phyloP scores from a whole-genome alignment of 495 filamentous ascomycete genomes.

The Tricharina praecox region DNA sequence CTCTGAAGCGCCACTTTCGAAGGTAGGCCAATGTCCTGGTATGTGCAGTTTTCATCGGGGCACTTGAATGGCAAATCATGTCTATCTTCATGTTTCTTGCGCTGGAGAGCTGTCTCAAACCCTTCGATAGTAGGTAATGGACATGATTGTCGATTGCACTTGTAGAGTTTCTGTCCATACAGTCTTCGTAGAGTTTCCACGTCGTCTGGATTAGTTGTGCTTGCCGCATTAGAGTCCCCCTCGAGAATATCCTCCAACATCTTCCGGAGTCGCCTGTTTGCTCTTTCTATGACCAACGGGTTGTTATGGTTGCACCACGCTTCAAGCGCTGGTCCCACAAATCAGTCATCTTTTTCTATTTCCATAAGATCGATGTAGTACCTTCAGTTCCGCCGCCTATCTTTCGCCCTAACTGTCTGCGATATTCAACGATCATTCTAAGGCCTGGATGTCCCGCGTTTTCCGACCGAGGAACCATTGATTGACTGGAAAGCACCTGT shows the following conservation, averaged over 20 bases:
- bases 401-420: background rate
- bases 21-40: background rate
- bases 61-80: background rate
- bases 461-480: background rate
- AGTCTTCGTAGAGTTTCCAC: constrained; percentile 3
- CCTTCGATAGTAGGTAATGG: constrained; percentile 3
- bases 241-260: background rate
- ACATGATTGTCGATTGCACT: constrained; percentile 7
- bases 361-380: too few species aligned
- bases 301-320: background rate
- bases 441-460: background rate
- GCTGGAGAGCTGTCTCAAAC: background rate
- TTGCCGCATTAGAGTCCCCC: constrained; percentile 5
- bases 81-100: background rate
- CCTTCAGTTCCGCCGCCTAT: background rate
- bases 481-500: background rate
- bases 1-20: constrained; percentile 1
- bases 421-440: background rate
- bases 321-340: background rate
- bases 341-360: too few species aligned
- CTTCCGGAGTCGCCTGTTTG: background rate
- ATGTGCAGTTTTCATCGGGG: background rate
- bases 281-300: background rate
- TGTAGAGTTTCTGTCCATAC: constrained; percentile 11
- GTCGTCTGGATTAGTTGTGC: constrained; percentile 1